Evolutionary conservation across 2,329 filamentous ascomycete genomes (phyloP).

Genomic region (Helminthosporium solani): DNA sequence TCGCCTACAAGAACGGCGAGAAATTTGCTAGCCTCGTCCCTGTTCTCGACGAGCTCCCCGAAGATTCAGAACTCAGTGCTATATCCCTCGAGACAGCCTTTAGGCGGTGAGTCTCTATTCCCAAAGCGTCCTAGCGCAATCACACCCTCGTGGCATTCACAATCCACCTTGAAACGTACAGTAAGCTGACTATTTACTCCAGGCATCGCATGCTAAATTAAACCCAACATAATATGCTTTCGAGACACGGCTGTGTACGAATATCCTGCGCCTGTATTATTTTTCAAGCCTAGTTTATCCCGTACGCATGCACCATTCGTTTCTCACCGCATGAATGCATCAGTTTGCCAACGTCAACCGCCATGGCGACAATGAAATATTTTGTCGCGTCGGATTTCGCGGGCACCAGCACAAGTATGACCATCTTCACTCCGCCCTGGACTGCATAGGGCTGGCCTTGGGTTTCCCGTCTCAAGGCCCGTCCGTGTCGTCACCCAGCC

Average conservation of each 20-base stretch:
- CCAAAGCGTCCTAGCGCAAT: constrained; percentile 2
- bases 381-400: background rate
- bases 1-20: constrained; percentile 87
- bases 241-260: background rate
- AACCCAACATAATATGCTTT: background rate
- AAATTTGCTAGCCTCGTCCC: constrained; percentile 89
- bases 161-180: constrained; percentile 12
- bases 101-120: constrained; percentile 45
- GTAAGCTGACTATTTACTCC: constrained; percentile 24
- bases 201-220: constrained; percentile 35
- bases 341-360: too few relatives aligned
- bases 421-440: too few relatives aligned
- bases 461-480: background rate
- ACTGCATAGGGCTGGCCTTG: background rate
- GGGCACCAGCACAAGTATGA: background rate
- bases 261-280: background rate
- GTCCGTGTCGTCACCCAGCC: background rate
- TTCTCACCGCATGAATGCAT: background rate
- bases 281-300: background rate
- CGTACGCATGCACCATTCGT: background rate
- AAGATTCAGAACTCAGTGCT: constrained; percentile 53
- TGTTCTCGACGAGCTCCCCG: constrained; percentile 80
- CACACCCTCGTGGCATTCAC: constrained; percentile 4
- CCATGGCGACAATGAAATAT: too few relatives aligned
- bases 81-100: constrained; percentile 59